Evolutionary conservation across 2,329 filamentous ascomycete species (phyloP).

Genomic region (Colletotrichum neosansevieriae): DNA sequence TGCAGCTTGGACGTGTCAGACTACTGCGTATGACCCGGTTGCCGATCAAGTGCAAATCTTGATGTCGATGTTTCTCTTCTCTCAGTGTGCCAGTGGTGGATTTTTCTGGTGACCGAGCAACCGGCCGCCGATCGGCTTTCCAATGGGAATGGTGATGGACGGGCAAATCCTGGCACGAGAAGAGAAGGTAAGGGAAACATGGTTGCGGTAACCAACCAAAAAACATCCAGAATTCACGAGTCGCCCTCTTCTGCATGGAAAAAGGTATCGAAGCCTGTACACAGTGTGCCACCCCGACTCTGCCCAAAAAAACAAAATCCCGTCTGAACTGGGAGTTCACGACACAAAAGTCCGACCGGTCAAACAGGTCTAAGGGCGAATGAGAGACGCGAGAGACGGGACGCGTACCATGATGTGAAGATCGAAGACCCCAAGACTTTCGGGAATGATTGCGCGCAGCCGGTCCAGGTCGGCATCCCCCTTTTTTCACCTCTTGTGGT

Average conservation of each 20-base stretch:
- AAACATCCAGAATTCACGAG: not conserved
- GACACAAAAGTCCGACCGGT: slow-evolving; percentile 22
- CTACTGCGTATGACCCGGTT: slow-evolving; percentile 11
- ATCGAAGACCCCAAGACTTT: not conserved
- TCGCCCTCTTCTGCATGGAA: not conserved
- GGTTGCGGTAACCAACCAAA: too few relatives aligned
- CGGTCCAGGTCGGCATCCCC: not conserved
- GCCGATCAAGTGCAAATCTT: slow-evolving; percentile 34
- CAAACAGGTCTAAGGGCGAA: slow-evolving; percentile 32
- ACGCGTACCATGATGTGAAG: slow-evolving; percentile 29
- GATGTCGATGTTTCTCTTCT: slow-evolving; percentile 9
- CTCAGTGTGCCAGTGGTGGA: not conserved
- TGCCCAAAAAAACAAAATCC: not conserved
- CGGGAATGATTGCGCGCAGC: too few relatives aligned
- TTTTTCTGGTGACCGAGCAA: slow-evolving; percentile 21
- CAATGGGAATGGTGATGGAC: not conserved
- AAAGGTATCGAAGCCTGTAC: slow-evolving; percentile 2
- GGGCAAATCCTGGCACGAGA: not conserved
- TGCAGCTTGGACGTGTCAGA: slow-evolving; percentile 35
- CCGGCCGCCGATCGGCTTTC: slow-evolving; percentile 21
- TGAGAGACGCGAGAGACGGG: slow-evolving; percentile 22
- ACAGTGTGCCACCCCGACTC: slow-evolving; percentile 19
- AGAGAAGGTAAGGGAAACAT: not conserved
- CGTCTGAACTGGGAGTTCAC: slow-evolving; percentile 21
- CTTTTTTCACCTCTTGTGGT: slow-evolving; percentile 3